Evolutionary conservation across 106 monocot species (phyloP), one percentile per base, ranked within the genome.

Genomic region (Vanilla planifolia): DNA sequence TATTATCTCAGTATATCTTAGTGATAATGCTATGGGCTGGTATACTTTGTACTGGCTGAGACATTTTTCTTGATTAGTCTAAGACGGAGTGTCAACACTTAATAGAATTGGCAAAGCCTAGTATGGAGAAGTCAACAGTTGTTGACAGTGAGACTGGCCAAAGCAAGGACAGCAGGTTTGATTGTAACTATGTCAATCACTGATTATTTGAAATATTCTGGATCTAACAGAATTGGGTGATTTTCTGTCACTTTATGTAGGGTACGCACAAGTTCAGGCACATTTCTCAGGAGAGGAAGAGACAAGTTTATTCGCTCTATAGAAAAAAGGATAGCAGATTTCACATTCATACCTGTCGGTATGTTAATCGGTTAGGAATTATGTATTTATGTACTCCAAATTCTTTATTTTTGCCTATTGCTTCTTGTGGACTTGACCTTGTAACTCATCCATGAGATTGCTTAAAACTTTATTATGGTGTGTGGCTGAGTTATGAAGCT

Each of bases 241-340:
- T 43, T 42, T 42, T 23, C 14, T 62, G 3, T 13, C 26, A 29
- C 5, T 29, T 62, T 53, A 46, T 56, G 51, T 30, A 84, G 85
- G 56, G 85, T 86, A 17, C 69, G 85, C 14, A 86, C 85, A 43
- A 86, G 85, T 68, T 81, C 81, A 35, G 85, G 85, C 34, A 86
- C 51, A 43, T 86, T 86, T 68, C 71, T 86, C 16, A 64, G 55
- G 72, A 81, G 77, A 67, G 85, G 85, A 37, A 62, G 65, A 57
- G 80, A 86, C 67, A 78, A 75, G 50, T 57, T 75, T 30, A 75
- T 86, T 48, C 73, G 77, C 25, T 41, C 71, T 41, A 86, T 86
- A 65, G 85, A 86, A 51, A 81, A 86, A 75, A 77, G 77, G 66
- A 78, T 86, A 71, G 73, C 85, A 43, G 85, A 86, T 45, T 86